phyloP scores from a whole-genome alignment of 805 yeast genomes.

The Candida chauliodis region DNA sequence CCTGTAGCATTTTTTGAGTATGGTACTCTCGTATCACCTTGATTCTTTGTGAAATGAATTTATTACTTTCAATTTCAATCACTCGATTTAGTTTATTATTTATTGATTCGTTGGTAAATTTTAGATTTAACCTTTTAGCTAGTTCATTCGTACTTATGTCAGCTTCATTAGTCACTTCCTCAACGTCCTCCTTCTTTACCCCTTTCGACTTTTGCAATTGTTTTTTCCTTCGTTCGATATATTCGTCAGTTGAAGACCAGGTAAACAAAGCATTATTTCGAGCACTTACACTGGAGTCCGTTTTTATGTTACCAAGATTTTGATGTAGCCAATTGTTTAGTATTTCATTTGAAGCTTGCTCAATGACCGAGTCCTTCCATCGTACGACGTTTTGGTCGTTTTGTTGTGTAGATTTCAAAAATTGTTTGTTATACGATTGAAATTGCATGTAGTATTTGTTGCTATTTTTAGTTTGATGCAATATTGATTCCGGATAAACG shows the following conservation, averaged over 20 bases:
- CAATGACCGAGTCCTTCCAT: conserved; percentile 28
- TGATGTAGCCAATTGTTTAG: conserved; percentile 21
- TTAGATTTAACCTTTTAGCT: conserved; percentile 10
- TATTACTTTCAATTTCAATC: conserved; percentile 35
- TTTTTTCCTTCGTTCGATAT: conserved; percentile 26
- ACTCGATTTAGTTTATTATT: conserved; percentile 23
- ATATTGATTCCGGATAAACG: conserved; percentile 31
- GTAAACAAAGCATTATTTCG: conserved; percentile 34
- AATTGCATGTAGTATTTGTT: conserved; percentile 28
- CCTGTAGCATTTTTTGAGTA: conserved; percentile 31
- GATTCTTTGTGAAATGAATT: conserved; percentile 37
- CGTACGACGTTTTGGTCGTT: conserved; percentile 19
- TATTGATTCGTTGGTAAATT: conserved; percentile 17
- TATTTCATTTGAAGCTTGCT: conserved; percentile 16
- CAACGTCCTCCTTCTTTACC: conserved; percentile 5
- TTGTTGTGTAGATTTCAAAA: conserved; percentile 16
- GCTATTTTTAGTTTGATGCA: conserved; percentile 27
- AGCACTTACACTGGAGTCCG: conserved; percentile 5
- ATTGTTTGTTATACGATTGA: conserved; percentile 35
- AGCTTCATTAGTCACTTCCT: background rate
- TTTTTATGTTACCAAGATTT: conserved; percentile 2
- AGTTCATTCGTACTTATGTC: background rate
- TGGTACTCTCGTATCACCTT: conserved; percentile 37
- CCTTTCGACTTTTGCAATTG: conserved; percentile 4
- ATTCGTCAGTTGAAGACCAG: conserved; percentile 42